Evolutionary conservation across 208 protist genomes (phyloP).

Genomic region (Crithidia thermophila): DNA sequence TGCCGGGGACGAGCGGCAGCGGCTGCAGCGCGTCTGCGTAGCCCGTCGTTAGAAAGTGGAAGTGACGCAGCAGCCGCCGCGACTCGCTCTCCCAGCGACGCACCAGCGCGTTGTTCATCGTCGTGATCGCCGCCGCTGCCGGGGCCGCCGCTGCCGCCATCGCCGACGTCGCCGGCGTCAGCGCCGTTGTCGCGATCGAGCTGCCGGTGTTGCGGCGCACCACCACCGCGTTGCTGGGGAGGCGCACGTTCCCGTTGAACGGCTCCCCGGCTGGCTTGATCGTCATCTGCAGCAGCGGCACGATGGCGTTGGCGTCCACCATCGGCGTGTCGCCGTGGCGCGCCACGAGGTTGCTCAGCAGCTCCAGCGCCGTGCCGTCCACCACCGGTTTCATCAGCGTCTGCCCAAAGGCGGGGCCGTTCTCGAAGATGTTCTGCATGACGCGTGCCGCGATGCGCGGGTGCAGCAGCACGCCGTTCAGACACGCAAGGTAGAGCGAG

Average conservation of each 20-base stretch:
- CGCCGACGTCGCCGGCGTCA: too few species aligned
- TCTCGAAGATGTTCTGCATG: conserved; percentile 73
- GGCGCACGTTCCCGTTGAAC: neutral
- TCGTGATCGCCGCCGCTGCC: neutral
- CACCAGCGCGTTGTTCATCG: neutral
- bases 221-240: neutral
- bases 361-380: conserved; percentile 58
- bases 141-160: too few species aligned
- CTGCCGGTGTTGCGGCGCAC: conserved; percentile 4
- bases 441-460: conserved; percentile 52
- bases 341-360: conserved; percentile 35
- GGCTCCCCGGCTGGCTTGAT: too few species aligned
- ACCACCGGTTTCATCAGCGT: conserved; percentile 70
- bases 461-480: conserved; percentile 81
- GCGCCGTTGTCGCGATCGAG: neutral
- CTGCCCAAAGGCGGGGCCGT: conserved; percentile 70
- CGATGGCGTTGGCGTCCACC: conserved; percentile 80
- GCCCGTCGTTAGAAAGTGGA: conserved; percentile 62
- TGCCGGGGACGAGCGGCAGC: conserved; percentile 28
- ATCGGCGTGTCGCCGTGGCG: conserved; percentile 51
- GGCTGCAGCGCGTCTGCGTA: conserved; percentile 13
- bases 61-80: conserved; percentile 48
- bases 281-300: conserved; percentile 52
- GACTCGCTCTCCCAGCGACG: conserved; percentile 48
- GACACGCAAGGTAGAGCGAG: conserved; percentile 73